phyloP scores from a whole-genome alignment of 805 yeast genomes.

The Barnettozyma wickerhamii region DNA sequence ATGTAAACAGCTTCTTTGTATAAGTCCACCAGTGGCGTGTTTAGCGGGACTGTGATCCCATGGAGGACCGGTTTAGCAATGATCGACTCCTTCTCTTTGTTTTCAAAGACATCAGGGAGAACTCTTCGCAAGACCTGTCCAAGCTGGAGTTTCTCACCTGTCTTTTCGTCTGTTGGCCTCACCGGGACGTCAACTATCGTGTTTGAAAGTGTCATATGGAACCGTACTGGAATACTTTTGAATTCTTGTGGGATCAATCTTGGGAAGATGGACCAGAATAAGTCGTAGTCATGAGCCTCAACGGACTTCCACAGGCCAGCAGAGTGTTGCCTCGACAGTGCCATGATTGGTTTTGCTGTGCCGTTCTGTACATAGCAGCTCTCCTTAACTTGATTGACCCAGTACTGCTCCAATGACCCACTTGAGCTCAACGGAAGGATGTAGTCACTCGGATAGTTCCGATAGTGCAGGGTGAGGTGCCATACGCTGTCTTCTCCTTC shows the following conservation, averaged over 20 bases:
- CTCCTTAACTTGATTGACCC: slow-evolving; percentile 82
- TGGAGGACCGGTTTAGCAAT: slow-evolving; percentile 45
- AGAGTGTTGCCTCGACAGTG: slow-evolving; percentile 59
- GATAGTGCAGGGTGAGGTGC: slow-evolving; percentile 40
- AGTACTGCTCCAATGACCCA: slow-evolving; percentile 40
- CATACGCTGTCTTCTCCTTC: slow-evolving; percentile 35
- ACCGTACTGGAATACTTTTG: slow-evolving; percentile 43
- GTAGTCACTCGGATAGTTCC: slow-evolving; percentile 40
- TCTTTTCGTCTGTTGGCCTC: slow-evolving; percentile 6
- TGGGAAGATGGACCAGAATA: slow-evolving; percentile 19
- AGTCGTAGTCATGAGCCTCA: slow-evolving; percentile 29
- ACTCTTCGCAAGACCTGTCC: slow-evolving; percentile 36
- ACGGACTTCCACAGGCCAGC: slow-evolving; percentile 53
- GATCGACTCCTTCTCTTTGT: slow-evolving; percentile 27
- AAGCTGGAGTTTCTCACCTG: slow-evolving; percentile 25
- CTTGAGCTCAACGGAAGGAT: slow-evolving; percentile 36
- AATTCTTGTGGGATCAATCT: slow-evolving; percentile 24
- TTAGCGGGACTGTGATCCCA: slow-evolving; percentile 48
- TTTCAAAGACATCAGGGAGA: slow-evolving; percentile 45
- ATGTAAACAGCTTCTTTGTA: slow-evolving; percentile 42
- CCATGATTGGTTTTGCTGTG: slow-evolving; percentile 77
- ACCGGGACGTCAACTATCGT: slow-evolving; percentile 33
- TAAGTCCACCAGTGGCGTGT: slow-evolving; percentile 41
- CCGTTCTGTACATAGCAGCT: slow-evolving; percentile 73
- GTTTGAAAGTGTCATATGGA: slow-evolving; percentile 38